A percentile compares a stretch with the other conserved stretches of the same genome.
phyloP scores from a whole-genome alignment of 208 protist genomes.

The Crithidia brevicula region DNA sequence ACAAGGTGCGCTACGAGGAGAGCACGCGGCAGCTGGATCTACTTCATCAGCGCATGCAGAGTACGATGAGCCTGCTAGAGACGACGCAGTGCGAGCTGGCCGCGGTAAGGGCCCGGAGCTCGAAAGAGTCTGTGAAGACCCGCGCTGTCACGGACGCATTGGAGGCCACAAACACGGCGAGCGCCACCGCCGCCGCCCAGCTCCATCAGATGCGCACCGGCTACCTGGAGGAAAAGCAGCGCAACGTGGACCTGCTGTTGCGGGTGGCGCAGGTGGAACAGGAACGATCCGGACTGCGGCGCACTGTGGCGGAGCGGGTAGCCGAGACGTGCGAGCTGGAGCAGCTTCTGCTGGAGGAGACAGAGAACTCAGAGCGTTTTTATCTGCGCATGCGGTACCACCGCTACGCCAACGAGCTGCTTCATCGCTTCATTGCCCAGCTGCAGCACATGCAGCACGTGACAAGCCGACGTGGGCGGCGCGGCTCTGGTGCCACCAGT shows the following conservation, averaged over 20 bases:
- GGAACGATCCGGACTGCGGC: slow-evolving; percentile 44
- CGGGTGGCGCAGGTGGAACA: slow-evolving; percentile 57
- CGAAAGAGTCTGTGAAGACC: slow-evolving; percentile 32
- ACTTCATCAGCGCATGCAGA: slow-evolving; percentile 50
- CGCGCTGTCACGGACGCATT: slow-evolving; percentile 36
- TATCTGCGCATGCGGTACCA: slow-evolving; percentile 69
- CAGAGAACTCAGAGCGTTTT: slow-evolving; percentile 73
- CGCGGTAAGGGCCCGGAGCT: slow-evolving; percentile 30
- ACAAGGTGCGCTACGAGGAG: slow-evolving; percentile 46
- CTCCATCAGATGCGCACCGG: slow-evolving; percentile 48
- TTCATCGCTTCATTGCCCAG: slow-evolving; percentile 31
- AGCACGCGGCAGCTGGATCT: slow-evolving; percentile 28
- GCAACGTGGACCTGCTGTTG: slow-evolving; percentile 76
- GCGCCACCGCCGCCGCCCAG: slow-evolving; percentile 31
- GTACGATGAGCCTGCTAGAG: slow-evolving; percentile 50
- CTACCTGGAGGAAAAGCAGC: slow-evolving; percentile 78
- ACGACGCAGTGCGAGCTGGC: slow-evolving; percentile 52
- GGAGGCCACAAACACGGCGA: slow-evolving; percentile 20
- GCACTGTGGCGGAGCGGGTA: slow-evolving; percentile 26
- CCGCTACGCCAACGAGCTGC: slow-evolving; percentile 40
- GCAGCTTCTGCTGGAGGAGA: slow-evolving; percentile 75
- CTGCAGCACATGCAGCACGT: slow-evolving; percentile 23
- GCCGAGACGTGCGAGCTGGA: slow-evolving; percentile 68
- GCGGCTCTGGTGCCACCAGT: slow-evolving; percentile 5
- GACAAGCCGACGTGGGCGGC: not conserved